Percentiles rank a stretch among this genome's conserved stretches.
phyloP scores from a whole-genome alignment of 2,329 filamentous ascomycete species.

The Ilyonectria robusta region DNA sequence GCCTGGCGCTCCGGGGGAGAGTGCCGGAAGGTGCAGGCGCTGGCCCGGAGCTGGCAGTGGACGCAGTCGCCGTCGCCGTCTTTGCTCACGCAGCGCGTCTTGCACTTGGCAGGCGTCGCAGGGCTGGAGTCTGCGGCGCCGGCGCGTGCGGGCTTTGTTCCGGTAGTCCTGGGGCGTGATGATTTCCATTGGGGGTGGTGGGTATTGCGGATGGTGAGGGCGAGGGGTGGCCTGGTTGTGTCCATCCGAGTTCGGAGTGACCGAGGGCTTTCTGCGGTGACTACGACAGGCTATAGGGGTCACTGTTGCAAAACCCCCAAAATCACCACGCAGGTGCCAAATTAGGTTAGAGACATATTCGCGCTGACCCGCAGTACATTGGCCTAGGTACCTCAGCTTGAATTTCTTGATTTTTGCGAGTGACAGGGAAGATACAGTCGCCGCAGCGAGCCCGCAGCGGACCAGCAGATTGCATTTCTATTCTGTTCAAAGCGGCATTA shows the following conservation, averaged over 20 bases:
- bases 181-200: slow-evolving; percentile 48
- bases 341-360: no score
- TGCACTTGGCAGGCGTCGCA: slow-evolving; percentile 53
- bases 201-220: slow-evolving; percentile 26
- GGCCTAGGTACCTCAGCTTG: no score
- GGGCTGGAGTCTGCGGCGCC: slow-evolving; percentile 47
- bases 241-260: slow-evolving; percentile 22
- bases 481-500: no score
- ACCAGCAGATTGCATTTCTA: no score
- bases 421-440: no score
- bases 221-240: slow-evolving; percentile 30
- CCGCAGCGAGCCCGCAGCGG: no score
- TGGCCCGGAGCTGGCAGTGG: slow-evolving; percentile 47
- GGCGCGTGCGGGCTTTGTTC: slow-evolving; percentile 47
- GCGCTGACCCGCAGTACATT: no score
- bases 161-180: slow-evolving; percentile 52
- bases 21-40: slow-evolving; percentile 49
- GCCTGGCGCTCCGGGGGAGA: slow-evolving; percentile 47
- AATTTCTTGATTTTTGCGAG: no score
- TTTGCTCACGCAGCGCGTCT: slow-evolving; percentile 52
- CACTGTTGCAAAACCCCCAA: no score
- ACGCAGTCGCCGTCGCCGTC: slow-evolving; percentile 48
- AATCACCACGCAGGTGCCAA: no score
- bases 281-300: no score
- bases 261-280: not conserved